These are phyloP conservation scores for Trichoderma endophyticum DNA, from an alignment of 2,329 filamentous ascomycete genomes.

Conservation along the genomic window DNA sequence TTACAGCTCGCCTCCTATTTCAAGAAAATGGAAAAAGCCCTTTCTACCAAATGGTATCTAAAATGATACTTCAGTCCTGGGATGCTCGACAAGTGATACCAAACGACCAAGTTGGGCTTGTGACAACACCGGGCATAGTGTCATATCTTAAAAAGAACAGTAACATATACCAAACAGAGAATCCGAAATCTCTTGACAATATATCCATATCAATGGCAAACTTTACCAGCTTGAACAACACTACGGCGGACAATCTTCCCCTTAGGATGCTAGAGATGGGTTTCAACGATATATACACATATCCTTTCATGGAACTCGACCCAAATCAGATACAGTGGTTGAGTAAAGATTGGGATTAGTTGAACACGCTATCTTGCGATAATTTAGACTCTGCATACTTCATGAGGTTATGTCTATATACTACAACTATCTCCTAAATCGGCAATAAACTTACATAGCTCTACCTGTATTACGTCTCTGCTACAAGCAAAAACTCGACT, in stretches of 20 bases:
- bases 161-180: not conserved
- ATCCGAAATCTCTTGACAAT: not conserved
- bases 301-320: not conserved
- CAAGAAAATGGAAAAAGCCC: not conserved
- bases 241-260: not conserved
- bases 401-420: not conserved
- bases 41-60: not conserved
- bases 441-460: not conserved
- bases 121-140: not conserved
- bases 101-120: not conserved
- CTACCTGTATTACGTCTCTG: not conserved
- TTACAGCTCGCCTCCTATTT: slow-evolving; percentile 23
- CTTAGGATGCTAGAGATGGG: not conserved
- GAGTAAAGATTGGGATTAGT: not conserved
- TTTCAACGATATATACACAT: not conserved
- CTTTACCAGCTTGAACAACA: not conserved
- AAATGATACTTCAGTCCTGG: not conserved
- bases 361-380: not conserved
- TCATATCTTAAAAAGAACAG: not conserved
- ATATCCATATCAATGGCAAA: not conserved
- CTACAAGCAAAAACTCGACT: not conserved
- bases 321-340: not conserved
- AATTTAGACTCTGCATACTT: not conserved
- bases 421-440: not conserved
- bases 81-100: not conserved